Evolutionary conservation across 2,329 filamentous ascomycete species (phyloP), one percentile per base, ranked within the genome.

Genomic region (Alternaria viburni): DNA sequence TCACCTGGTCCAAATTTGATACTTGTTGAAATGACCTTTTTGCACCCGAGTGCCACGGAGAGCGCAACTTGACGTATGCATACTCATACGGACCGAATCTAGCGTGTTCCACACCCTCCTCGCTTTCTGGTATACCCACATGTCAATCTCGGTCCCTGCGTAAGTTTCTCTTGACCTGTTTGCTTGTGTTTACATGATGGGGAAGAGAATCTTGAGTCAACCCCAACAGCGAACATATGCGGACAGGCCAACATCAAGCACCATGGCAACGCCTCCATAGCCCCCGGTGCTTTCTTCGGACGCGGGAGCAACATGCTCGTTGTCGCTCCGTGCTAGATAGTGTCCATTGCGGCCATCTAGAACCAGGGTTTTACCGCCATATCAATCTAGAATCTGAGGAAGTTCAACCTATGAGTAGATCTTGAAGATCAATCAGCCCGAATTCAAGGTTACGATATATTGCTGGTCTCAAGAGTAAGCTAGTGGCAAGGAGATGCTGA

Each of bases 91-190:
- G 49, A 52, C 49, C 49, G 28, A 41, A 52, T 52, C 30, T 52
- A 52, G 49, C 30, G 49, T 15, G 49, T 52, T 13, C 30, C 30
- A 41, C 36, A 41, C 36, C 15, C 36, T 41, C 9, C 9, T 41
- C n/a, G n/a, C 36, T 41, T 41, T 41, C 36, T 41, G 36, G 36
- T 41, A 5, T 41, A 41, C 36, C 36, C 36, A 41, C 30, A 41
- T 36, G 49, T 52, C 49, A 52, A 52, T 52, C 49, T 30, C n/a
- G 49, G 49, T 36, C 49, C 49, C 49, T 52, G 49, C 49, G 49
- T 52, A 21, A 10, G 49, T 52, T 30, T 25, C 25, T 52, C 28
- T 41, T 52, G 30, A 25, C 30, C 21, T 23, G 15, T 23, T 41
- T 41, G n/a, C 36, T 41, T 41, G 36, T 41, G 36, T 41, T 41